These are phyloP conservation scores for Coemansia biformis DNA, from an alignment of 192 early-diverging fungal species.

Conservation along the genomic window DNA sequence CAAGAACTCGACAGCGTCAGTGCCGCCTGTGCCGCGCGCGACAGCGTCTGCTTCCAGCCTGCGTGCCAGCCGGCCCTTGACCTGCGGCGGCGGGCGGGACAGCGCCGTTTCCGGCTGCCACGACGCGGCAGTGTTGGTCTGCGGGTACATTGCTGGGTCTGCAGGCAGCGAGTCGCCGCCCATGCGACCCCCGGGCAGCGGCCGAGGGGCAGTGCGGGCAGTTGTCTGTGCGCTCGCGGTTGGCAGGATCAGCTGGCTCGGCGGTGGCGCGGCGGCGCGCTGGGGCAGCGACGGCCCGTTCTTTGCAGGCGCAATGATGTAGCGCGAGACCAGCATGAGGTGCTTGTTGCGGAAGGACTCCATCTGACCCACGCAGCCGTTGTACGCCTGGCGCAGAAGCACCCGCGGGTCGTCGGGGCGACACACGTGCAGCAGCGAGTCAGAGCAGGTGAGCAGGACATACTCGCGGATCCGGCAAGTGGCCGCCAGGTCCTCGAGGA, in stretches of 20 bases:
- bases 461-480: slow-evolving; percentile 64
- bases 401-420: slow-evolving; percentile 19
- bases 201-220: not conserved
- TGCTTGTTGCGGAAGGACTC: slow-evolving; percentile 86
- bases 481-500: slow-evolving; percentile 70
- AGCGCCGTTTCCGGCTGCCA: not conserved
- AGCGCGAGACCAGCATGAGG: slow-evolving; percentile 85
- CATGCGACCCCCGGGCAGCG: slow-evolving; percentile 23
- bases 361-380: slow-evolving; percentile 74
- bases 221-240: slow-evolving; percentile 13
- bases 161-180: slow-evolving; percentile 47
- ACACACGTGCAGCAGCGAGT: slow-evolving; percentile 19
- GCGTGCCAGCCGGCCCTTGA: slow-evolving; percentile 53
- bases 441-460: slow-evolving; percentile 50
- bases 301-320: slow-evolving; percentile 80
- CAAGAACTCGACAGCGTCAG: slow-evolving; percentile 88
- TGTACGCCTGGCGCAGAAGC: slow-evolving; percentile 65
- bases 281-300: slow-evolving; percentile 64
- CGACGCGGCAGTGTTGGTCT: slow-evolving; percentile 25
- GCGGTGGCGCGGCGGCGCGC: slow-evolving; percentile 52
- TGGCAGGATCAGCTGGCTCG: slow-evolving; percentile 45
- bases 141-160: slow-evolving; percentile 47
- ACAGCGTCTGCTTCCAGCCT: slow-evolving; percentile 55
- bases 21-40: slow-evolving; percentile 75
- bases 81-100: not conserved